A percentile compares a stretch with the other conserved stretches of the same genome.
Conservation (phyloP, 2,329 filamentous ascomycete genomes). For the Didymella pinodella region DNA sequence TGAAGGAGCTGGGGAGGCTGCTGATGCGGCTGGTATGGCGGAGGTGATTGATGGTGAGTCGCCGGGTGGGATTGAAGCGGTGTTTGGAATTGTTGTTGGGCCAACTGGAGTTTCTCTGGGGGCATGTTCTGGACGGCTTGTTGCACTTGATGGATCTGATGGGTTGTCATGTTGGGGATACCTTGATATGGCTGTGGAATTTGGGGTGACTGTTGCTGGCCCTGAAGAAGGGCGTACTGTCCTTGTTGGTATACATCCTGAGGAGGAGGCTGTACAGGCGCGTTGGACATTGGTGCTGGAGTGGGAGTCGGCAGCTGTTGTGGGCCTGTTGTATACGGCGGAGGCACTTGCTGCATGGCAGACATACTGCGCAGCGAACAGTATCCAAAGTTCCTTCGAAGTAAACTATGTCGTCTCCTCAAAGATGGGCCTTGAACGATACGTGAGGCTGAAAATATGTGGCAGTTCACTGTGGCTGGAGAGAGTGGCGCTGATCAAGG, state of each 20-base stretch:
- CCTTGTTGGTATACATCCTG: not conserved
- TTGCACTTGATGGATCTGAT: not conserved
- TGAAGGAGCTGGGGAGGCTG: not conserved
- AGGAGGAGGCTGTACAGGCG: not conserved
- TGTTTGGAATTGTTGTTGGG: not conserved
- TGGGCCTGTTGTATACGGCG: not conserved
- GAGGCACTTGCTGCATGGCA: not conserved
- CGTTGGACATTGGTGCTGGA: not conserved
- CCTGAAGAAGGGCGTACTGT: not conserved
- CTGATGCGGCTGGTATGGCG: not conserved
- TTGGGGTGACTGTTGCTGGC: not conserved
- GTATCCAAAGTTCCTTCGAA: not conserved
- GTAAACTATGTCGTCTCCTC: not conserved
- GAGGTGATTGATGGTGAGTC: not conserved
- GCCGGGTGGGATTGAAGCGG: not conserved
- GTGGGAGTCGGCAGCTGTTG: not conserved
- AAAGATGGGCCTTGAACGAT: not conserved
- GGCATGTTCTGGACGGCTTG: not conserved
- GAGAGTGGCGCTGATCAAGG: conserved; percentile 16
- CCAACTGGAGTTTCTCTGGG: not conserved
- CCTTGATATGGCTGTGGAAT: not conserved
- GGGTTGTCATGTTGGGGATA: not conserved
- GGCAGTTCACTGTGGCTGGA: conserved; percentile 20
- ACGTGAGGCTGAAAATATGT: conserved; percentile 16
- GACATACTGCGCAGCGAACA: not conserved